A percentile compares a stretch with the other conserved stretches of the same genome.
Conservation (phyloP, 2,329 filamentous ascomycete genomes). For the Exophiala mesophila region DNA sequence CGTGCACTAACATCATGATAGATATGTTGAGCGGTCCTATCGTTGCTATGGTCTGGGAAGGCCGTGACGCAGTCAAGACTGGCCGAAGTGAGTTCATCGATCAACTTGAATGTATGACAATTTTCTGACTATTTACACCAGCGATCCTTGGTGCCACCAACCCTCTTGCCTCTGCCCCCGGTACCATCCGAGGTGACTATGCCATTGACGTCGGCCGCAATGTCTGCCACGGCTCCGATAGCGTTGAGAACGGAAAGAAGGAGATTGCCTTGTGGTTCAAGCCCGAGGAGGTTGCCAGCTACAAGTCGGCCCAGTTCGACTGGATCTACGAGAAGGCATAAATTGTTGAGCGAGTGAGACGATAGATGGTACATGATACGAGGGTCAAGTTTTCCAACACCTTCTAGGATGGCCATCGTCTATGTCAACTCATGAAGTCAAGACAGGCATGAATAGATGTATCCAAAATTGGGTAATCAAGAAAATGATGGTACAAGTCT, state of each 20-base stretch:
- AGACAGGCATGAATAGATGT: background rate
- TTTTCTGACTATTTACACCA: conserved; percentile 33
- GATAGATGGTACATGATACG: background rate
- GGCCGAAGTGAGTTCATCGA: conserved; percentile 65
- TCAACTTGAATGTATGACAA: conserved; percentile 2
- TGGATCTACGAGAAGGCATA: conserved; percentile 94
- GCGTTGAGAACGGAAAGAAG: conserved; percentile 98
- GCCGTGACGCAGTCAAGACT: conserved; percentile 97
- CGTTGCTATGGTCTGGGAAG: conserved; percentile 99
- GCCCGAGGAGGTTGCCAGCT: conserved; percentile 75
- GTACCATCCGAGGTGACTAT: conserved; percentile 95
- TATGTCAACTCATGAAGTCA: no score
- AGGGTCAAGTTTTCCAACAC: conserved; percentile 31
- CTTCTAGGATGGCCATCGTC: no score
- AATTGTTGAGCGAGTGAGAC: conserved; percentile 21
- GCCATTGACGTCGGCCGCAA: conserved; percentile 91
- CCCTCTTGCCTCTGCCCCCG: conserved; percentile 86
- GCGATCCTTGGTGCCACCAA: conserved; percentile 98
- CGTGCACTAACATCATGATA: conserved; percentile 34
- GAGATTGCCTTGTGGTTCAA: conserved; percentile 99
- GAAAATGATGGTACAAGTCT: no score
- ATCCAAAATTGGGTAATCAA: background rate
- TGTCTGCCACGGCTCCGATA: conserved; percentile 99
- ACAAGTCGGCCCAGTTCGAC: conserved; percentile 77
- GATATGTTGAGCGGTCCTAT: conserved; percentile 98